These are phyloP conservation scores for Rhamnella rubrinervis DNA, from an alignment of 331 rosid genomes.

Conservation along the genomic window DNA sequence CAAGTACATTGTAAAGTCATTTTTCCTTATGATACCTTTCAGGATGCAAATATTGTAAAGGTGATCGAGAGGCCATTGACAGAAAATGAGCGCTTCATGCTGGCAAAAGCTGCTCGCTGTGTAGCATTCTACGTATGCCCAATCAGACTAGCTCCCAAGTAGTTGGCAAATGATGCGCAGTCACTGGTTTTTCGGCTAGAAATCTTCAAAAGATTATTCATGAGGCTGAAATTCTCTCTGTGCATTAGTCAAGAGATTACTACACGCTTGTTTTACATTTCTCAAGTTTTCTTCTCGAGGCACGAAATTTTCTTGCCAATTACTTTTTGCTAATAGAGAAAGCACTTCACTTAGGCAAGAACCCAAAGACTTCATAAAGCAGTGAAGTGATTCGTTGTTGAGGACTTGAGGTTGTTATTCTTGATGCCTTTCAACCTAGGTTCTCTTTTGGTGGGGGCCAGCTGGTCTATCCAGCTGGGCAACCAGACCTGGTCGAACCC, in stretches of 20 bases:
- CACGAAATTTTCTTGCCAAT: neutral
- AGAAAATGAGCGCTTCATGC: conserved; percentile 78
- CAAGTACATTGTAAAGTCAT: no score
- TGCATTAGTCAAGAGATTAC: neutral
- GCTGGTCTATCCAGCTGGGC: no score
- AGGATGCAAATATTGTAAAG: conserved; percentile 88
- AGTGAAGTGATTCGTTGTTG: neutral
- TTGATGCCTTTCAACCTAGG: no score
- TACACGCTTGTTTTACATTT: neutral
- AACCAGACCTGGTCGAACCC: no score
- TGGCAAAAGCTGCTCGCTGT: conserved; percentile 98
- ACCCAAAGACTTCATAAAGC: neutral
- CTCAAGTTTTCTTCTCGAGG: neutral
- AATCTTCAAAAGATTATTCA: conserved; percentile 6
- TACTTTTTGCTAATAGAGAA: neutral
- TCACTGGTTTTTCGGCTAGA: conserved; percentile 7
- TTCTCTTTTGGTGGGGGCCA: no score
- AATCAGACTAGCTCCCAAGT: conserved; percentile 70
- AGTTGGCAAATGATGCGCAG: conserved; percentile 21
- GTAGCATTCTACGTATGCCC: conserved; percentile 87
- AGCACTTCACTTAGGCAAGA: neutral
- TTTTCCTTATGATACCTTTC: conserved; percentile 2
- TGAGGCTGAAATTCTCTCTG: neutral
- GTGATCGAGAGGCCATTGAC: conserved; percentile 94
- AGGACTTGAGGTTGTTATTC: neutral